Conservation (phyloP, 148 eudicot species). For the Heliosperma pusillum region DNA sequence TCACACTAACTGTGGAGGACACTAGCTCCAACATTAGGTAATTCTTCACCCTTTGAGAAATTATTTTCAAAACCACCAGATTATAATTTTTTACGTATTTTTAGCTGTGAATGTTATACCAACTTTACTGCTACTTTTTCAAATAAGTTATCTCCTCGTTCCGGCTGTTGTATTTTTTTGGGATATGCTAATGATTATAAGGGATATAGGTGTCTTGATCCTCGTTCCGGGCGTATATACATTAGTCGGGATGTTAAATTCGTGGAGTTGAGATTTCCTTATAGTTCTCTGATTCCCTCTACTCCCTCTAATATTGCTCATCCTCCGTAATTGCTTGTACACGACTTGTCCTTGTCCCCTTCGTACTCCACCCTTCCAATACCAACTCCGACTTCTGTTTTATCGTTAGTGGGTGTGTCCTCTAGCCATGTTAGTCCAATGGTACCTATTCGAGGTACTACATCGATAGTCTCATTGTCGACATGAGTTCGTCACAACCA, state of each 20-base stretch:
- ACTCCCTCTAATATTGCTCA: no score
- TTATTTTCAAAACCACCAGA: not conserved
- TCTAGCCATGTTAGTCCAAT: no score
- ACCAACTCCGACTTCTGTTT: no score
- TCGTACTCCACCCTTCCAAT: no score
- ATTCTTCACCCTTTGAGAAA: slow-evolving; percentile 1
- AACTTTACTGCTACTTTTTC: not conserved
- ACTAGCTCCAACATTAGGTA: no score
- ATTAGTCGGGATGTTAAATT: not conserved
- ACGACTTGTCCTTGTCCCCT: no score
- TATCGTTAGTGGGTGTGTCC: no score
- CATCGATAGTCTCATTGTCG: no score
- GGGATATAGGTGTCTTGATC: not conserved
- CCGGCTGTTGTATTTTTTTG: not conserved
- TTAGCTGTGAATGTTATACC: not conserved
- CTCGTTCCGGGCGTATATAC: not conserved
- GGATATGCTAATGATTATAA: slow-evolving; percentile 1
- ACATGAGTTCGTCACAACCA: no score
- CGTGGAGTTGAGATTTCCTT: not conserved
- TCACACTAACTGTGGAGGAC: no score
- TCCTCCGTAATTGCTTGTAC: no score
- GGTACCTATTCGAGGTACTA: no score
- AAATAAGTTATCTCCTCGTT: slow-evolving; percentile 5
- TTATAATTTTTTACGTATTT: not conserved
- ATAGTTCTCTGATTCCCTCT: not conserved